Percentiles rank a stretch among this genome's conserved stretches.
These are phyloP conservation scores for Cryptococcus sp. DNA, from an alignment of 1,284 basidiomycete genomes.

Conservation along the genomic window DNA sequence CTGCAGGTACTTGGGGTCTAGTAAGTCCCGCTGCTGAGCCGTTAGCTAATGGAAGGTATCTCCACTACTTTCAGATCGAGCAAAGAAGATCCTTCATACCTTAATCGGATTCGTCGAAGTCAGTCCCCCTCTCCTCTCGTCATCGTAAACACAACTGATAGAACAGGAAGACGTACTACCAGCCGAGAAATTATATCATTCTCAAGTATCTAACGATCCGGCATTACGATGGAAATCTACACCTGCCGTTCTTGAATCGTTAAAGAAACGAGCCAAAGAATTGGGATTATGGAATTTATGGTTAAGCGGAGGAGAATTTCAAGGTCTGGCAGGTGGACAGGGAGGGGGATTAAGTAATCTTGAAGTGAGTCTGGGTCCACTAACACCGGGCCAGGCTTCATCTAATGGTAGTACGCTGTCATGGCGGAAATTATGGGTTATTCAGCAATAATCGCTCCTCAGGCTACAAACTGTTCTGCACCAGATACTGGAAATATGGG, in stretches of 20 bases:
- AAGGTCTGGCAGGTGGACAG: slow-evolving; percentile 55
- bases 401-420: slow-evolving; percentile 69
- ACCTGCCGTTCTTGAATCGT: slow-evolving; percentile 72
- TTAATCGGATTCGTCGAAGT: slow-evolving; percentile 83
- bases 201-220: slow-evolving; percentile 75
- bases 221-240: slow-evolving; percentile 76
- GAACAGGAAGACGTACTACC: slow-evolving; percentile 79
- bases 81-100: slow-evolving; percentile 77
- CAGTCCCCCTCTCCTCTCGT: slow-evolving; percentile 22
- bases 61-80: slow-evolving; percentile 83
- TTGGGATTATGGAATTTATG: slow-evolving; percentile 96
- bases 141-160: background rate
- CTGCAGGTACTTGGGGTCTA: slow-evolving; percentile 15
- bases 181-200: slow-evolving; percentile 69
- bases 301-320: slow-evolving; percentile 89
- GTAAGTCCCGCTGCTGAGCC: slow-evolving; percentile 2
- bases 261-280: slow-evolving; percentile 82
- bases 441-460: slow-evolving; percentile 71
- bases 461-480: slow-evolving; percentile 86
- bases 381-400: background rate
- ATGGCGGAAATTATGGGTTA: slow-evolving; percentile 94
- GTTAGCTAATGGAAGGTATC: slow-evolving; percentile 62
- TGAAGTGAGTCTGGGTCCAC: slow-evolving; percentile 57
- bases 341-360: slow-evolving; percentile 89
- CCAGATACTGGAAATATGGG: slow-evolving; percentile 97